These are phyloP conservation scores for Phaeosphaeria sp. DNA, from an alignment of 2,329 filamentous ascomycete species.

Conservation along the genomic window DNA sequence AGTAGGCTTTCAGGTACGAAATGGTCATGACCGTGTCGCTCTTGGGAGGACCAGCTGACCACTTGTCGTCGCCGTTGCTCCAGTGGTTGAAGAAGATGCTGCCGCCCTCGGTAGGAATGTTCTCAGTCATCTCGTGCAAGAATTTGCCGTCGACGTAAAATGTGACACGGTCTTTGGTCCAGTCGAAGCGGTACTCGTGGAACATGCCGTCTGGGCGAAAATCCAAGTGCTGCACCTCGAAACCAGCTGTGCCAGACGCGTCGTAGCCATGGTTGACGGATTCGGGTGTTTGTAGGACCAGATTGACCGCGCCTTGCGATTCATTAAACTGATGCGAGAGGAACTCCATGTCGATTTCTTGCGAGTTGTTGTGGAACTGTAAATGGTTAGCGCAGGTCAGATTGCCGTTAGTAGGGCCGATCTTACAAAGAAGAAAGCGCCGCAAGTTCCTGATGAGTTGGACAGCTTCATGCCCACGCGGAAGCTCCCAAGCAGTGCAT, in stretches of 20 bases:
- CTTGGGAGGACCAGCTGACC: constrained; percentile 74
- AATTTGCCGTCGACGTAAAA: constrained; percentile 72
- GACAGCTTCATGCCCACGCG: constrained; percentile 71
- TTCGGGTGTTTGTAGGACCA: constrained; percentile 74
- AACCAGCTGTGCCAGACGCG: constrained; percentile 66
- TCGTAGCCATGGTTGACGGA: constrained; percentile 68
- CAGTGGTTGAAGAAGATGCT: constrained; percentile 76
- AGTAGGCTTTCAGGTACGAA: constrained; percentile 78
- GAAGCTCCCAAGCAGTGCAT: constrained; percentile 75
- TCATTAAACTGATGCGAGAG: constrained; percentile 71
- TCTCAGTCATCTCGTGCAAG: constrained; percentile 63
- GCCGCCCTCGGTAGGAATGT: constrained; percentile 67
- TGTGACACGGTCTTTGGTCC: constrained; percentile 65
- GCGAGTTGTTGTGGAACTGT: constrained; percentile 78
- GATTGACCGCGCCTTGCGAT: constrained; percentile 67
- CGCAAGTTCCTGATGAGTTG: constrained; percentile 70
- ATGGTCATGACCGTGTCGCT: constrained; percentile 69
- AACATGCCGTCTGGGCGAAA: constrained; percentile 72
- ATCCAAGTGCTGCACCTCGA: constrained; percentile 63
- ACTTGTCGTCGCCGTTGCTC: constrained; percentile 76
- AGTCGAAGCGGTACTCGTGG: constrained; percentile 84
- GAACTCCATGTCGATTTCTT: constrained; percentile 84
- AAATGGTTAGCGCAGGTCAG: constrained; percentile 11
- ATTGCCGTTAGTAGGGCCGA: background rate
- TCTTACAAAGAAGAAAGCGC: constrained; percentile 78